Evolutionary conservation across 1,139 yeast genomes (phyloP).

Genomic region (Saccharomyces pastorianus): DNA sequence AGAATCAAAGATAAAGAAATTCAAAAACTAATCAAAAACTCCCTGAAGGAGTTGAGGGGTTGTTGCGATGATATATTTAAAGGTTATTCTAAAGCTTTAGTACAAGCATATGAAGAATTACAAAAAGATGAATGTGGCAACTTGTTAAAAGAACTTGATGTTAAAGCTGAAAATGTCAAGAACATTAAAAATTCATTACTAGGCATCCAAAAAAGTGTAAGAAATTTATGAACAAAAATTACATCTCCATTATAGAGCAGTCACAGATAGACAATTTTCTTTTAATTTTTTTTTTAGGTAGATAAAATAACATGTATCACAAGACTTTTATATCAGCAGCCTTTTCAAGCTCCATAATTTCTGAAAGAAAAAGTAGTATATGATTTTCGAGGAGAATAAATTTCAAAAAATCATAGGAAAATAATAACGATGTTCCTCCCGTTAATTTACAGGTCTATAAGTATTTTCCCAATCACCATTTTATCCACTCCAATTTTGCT

Average conservation of each 20-base stretch:
- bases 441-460: background rate
- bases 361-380: background rate
- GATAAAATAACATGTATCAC: background rate
- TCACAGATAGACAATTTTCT: background rate
- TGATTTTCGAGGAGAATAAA: background rate
- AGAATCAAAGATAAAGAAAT: slow-evolving; percentile 20
- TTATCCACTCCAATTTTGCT: slow-evolving; percentile 30
- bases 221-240: slow-evolving; percentile 14
- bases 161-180: slow-evolving; percentile 6
- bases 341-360: background rate
- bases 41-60: slow-evolving; percentile 16
- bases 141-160: slow-evolving; percentile 9
- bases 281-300: background rate
- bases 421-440: background rate
- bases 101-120: slow-evolving; percentile 7
- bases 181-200: slow-evolving; percentile 9
- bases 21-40: slow-evolving; percentile 15
- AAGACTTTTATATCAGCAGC: background rate
- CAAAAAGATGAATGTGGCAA: slow-evolving; percentile 5
- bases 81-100: slow-evolving; percentile 7
- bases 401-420: background rate
- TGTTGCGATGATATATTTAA: slow-evolving; percentile 17
- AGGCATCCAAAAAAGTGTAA: slow-evolving; percentile 16
- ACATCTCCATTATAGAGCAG: background rate
- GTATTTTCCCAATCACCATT: slow-evolving; percentile 9